Evolutionary conservation across 805 yeast species (phyloP), one percentile per base, ranked within the genome.

Genomic region (Ogataea philodendri): DNA sequence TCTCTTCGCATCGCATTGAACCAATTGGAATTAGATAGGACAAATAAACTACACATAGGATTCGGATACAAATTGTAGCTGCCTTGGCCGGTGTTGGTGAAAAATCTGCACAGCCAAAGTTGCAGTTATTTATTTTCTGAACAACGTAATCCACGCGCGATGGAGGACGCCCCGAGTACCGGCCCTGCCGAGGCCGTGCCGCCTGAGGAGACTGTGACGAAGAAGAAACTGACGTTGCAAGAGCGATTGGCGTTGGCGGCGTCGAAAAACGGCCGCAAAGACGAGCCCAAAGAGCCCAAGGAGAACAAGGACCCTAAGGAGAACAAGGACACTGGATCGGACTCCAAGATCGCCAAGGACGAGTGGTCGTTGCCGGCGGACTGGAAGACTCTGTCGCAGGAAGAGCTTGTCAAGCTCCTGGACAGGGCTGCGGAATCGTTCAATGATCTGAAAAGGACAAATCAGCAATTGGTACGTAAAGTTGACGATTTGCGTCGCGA

Each of bases 161-260:
- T 35, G 39, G 39, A 23, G 33, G 39, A 32, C 16, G 24, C 17
- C 8, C 37, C 32, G n/a, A 21, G 23, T 17, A 22, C 16, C 23
- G 27, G 18, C 18, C 14, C 28, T 11, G 14, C 15, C 6, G 32
- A 34, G 20, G 7, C 32, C 6, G 22, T 17, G 15, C 16, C 22
- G 11, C 15, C 33, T 3, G 39, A 23, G 9, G 31, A 28, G 30
- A 10, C 27, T 9, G 26, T 29, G 18, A 59, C 68, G 19, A 70
- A 67, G 46, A 82, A 81, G 55, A 68, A 89, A 44, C 62, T 85
- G 13, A 79, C 95, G 0, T 66, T 90, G 47, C 94, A 86, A 51
- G 96, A 89, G 51, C 69, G 97, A 42, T 67, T 89, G 34, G 94
- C 93, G 2, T 60, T 78, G 43, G 96, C 96, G 1, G 87, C 95